Evolutionary conservation across 495 filamentous ascomycete genomes (phyloP).

Genomic region (Neohortaea acidophila): DNA sequence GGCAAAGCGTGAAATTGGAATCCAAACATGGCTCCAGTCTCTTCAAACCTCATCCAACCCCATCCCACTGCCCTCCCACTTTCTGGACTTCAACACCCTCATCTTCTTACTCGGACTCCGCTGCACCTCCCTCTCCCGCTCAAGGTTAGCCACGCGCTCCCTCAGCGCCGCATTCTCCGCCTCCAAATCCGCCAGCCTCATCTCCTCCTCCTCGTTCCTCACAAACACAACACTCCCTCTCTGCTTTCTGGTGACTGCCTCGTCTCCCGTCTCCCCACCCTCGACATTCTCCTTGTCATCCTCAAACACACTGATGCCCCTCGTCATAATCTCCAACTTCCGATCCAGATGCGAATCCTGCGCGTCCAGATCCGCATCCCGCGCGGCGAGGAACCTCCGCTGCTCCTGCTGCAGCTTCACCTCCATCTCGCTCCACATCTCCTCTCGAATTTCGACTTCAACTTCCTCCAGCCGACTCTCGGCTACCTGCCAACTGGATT

Average conservation of each 20-base stretch:
- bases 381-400: conserved; percentile 56
- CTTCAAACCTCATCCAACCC: conserved; percentile 14
- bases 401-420: conserved; percentile 55
- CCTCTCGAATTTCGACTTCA: conserved; percentile 79
- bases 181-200: conserved; percentile 22
- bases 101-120: conserved; percentile 29
- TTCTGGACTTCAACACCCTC: conserved; percentile 28
- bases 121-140: conserved; percentile 19
- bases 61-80: conserved; percentile 24
- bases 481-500: conserved; percentile 25
- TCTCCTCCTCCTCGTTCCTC: conserved; percentile 1
- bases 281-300: conserved; percentile 15
- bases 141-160: conserved; percentile 20
- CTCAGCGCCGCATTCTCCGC: conserved; percentile 25
- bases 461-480: conserved; percentile 44
- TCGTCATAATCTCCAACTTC: conserved; percentile 75
- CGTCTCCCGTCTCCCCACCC: conserved; percentile 12
- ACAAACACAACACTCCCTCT: neutral
- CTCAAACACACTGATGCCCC: conserved; percentile 35
- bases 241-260: too few species aligned
- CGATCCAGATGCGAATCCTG: conserved; percentile 72
- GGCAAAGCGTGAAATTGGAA: too few species aligned
- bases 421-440: conserved; percentile 78
- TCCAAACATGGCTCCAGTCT: too few species aligned
- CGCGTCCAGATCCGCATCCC: conserved; percentile 49